phyloP scores from a whole-genome alignment of 1,284 basidiomycete genomes.

The Ganoderma boninense region DNA sequence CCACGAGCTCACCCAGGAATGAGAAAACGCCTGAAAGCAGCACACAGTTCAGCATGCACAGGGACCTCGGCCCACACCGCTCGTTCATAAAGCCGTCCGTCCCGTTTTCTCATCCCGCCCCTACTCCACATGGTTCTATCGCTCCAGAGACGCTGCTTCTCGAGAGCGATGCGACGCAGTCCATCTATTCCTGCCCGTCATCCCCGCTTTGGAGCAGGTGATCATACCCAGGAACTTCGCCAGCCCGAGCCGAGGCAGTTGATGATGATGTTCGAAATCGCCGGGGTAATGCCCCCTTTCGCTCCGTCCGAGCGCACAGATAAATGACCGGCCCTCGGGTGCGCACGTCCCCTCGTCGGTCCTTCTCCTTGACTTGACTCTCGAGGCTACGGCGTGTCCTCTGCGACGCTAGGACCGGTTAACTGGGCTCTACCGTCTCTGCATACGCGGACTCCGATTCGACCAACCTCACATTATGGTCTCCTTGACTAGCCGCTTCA shows the following conservation, averaged over 20 bases:
- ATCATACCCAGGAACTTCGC: conserved; percentile 1
- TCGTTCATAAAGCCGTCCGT: not conserved
- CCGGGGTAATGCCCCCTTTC: not conserved
- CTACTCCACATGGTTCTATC: conserved; percentile 8
- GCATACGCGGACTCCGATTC: not conserved
- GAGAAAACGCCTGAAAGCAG: not conserved
- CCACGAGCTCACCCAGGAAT: not conserved
- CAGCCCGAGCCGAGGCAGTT: not conserved
- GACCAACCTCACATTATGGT: conserved; percentile 9
- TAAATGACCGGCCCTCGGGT: not conserved
- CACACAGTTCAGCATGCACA: not conserved
- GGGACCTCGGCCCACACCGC: not conserved
- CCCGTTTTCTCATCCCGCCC: not conserved
- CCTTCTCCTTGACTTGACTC: conserved; percentile 3
- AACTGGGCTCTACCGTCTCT: not conserved
- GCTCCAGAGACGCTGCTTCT: not conserved
- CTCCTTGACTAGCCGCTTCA: conserved; percentile 17
- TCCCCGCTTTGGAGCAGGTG: not conserved
- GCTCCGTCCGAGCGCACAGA: not conserved
- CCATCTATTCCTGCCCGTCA: not conserved
- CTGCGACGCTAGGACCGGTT: not conserved
- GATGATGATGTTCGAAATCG: not conserved
- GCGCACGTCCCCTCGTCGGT: not conserved
- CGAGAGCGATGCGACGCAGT: not conserved
- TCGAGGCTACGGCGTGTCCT: not conserved